Percentiles rank a stretch among this genome's conserved stretches.
Evolutionary conservation across 495 filamentous ascomycete species (phyloP).

Genomic region (Aspergillus diversus): DNA sequence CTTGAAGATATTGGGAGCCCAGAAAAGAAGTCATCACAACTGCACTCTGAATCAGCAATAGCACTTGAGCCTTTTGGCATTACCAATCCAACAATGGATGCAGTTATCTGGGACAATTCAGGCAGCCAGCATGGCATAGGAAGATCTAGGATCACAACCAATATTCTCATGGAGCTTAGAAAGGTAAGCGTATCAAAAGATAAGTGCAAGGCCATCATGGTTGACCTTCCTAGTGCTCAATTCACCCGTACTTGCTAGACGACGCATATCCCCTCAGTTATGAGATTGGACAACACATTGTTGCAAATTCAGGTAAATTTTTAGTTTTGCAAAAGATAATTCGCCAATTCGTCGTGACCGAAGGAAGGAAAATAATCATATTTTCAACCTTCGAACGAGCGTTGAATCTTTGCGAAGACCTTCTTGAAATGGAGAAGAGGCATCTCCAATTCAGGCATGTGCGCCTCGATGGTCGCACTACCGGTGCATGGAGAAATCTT

Average conservation of each 20-base stretch:
- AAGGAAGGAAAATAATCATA: slow-evolving; percentile 63
- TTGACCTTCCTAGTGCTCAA: slow-evolving; percentile 49
- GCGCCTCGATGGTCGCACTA: slow-evolving; percentile 62
- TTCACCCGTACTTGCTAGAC: slow-evolving; percentile 61
- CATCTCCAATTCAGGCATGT: slow-evolving; percentile 54
- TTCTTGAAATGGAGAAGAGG: slow-evolving; percentile 53
- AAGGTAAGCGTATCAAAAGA: slow-evolving; percentile 39
- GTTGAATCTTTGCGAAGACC: slow-evolving; percentile 62
- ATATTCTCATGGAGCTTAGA: slow-evolving; percentile 65
- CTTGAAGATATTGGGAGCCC: background rate
- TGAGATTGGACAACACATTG: slow-evolving; percentile 45
- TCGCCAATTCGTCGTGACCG: slow-evolving; percentile 56
- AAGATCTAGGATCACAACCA: slow-evolving; percentile 29
- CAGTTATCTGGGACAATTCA: background rate
- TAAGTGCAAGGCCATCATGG: background rate
- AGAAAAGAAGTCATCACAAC: background rate
- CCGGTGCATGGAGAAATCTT: slow-evolving; percentile 57
- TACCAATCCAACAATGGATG: background rate
- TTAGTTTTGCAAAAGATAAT: slow-evolving; percentile 66
- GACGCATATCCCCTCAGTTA: slow-evolving; percentile 18
- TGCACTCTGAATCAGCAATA: background rate
- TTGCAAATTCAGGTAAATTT: slow-evolving; percentile 65
- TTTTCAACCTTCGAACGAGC: slow-evolving; percentile 66
- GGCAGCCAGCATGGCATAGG: background rate
- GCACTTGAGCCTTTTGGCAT: background rate